phyloP scores from a whole-genome alignment of 345 rosid genomes.

The Rubroshorea leprosula region DNA sequence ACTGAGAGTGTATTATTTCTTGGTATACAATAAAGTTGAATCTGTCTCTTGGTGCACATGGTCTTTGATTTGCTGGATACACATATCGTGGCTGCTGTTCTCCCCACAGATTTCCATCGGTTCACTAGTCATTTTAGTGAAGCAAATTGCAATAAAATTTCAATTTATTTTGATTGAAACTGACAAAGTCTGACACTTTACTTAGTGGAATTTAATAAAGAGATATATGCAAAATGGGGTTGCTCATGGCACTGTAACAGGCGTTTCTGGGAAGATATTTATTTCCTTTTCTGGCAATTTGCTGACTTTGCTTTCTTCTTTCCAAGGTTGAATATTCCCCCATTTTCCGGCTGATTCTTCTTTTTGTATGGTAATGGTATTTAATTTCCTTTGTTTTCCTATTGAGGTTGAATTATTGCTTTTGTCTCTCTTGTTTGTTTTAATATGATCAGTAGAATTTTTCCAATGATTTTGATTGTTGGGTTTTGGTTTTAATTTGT shows the following conservation, averaged over 20 bases:
- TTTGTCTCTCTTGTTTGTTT: not conserved
- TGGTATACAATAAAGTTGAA: too few species aligned
- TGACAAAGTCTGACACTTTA: too few species aligned
- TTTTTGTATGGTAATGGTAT: not conserved
- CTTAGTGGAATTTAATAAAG: too few species aligned
- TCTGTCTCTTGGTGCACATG: not conserved
- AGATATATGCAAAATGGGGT: too few species aligned
- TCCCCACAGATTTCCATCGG: not conserved
- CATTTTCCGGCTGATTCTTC: not conserved
- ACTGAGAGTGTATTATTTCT: too few species aligned
- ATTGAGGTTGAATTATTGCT: not conserved
- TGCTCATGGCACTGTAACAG: constrained; percentile 12
- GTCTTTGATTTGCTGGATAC: not conserved
- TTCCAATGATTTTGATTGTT: too few species aligned
- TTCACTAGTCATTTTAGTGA: too few species aligned
- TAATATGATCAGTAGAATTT: not conserved
- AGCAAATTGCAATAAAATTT: too few species aligned
- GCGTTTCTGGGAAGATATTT: constrained; percentile 12
- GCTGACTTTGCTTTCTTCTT: constrained; percentile 22
- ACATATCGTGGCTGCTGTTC: constrained; percentile 9
- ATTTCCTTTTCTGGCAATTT: constrained; percentile 30
- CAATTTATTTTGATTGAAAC: too few species aligned
- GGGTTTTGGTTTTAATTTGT: not conserved
- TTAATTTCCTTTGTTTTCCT: not conserved
- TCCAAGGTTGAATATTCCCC: constrained; percentile 5